Conservation (phyloP, 352 stramenopile genomes). For the Halophytophthora polymorphica region DNA sequence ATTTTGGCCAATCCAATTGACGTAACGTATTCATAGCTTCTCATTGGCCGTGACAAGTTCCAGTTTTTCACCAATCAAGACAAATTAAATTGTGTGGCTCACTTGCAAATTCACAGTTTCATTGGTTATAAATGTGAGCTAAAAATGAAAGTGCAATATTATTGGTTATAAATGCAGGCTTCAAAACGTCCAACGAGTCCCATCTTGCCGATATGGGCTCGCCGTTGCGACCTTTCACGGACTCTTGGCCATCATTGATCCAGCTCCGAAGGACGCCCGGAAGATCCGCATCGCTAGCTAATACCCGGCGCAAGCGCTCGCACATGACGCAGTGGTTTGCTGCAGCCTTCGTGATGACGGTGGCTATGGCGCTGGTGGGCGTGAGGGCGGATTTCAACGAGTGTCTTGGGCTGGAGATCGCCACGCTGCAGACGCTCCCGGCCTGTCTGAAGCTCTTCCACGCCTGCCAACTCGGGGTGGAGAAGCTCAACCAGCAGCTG, state of each 20-base stretch:
- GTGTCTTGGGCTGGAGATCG: slow-evolving; percentile 56
- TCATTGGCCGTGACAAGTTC: no score
- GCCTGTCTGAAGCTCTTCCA: slow-evolving; percentile 42
- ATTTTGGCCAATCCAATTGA: no score
- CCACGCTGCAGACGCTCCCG: slow-evolving; percentile 22
- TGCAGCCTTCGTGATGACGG: slow-evolving; percentile 1
- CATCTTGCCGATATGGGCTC: no score
- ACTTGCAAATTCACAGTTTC: slow-evolving; percentile 1
- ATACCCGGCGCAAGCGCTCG: slow-evolving; percentile 3
- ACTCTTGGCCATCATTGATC: background rate
- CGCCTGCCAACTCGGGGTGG: slow-evolving; percentile 39
- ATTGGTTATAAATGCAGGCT: slow-evolving; percentile 40
- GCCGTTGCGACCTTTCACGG: slow-evolving; percentile 36
- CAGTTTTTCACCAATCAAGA: no score
- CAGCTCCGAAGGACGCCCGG: background rate
- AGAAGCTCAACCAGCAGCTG: slow-evolving; percentile 56
- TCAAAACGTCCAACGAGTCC: no score
- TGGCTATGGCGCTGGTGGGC: slow-evolving; percentile 1
- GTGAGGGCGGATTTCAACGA: slow-evolving; percentile 38
- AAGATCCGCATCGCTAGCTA: no score
- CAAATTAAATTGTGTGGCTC: no score
- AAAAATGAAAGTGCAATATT: no score
- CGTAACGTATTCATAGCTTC: no score
- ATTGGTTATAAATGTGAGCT: no score
- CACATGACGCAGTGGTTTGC: slow-evolving; percentile 8